Evolutionary conservation across 106 monocot species (phyloP), one percentile per base, ranked within the genome.

Genomic region (Dioscorea dumetorum): DNA sequence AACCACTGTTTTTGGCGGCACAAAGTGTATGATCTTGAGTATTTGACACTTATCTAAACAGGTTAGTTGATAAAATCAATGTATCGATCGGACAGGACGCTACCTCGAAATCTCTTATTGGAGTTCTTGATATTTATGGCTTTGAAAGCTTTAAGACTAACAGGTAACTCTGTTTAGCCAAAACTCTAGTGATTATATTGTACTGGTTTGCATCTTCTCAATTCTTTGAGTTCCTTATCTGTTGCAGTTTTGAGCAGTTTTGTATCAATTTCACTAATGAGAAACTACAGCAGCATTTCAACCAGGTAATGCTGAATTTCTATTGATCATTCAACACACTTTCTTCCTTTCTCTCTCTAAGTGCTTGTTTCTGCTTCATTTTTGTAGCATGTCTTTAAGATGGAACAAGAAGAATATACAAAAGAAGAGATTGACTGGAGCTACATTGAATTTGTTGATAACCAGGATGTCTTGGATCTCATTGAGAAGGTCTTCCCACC

Each of bases 361-460:
- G 12, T 4, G 23, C 21, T 61, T 22, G 10, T 18, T 61, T 49
- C 22, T 18, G 12, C 51, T 65, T 58, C 23, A 72, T 52, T 62
- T 78, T 58, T 81, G 33, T 82, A 90, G 85, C 90, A 90, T 61
- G 90, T 90, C 58, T 90, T 90, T 73, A 90, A 90, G 73, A 86
- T 90, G 90, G 90, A 90, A 34, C 90, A 90, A 78, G 90, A 90
- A 60, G 90, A 90, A 64, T 97, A 97, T 60, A 92, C 97, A 24
- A 97, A 92, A 78, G 97, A 97, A 71, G 67, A 84, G 58, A 97
- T 97, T 75, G 84, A 97, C 67, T 97, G 97, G 97, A 97, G 97
- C 70, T 97, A 97, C 78, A 97, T 97, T 66, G 97, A 97, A 73
- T 97, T 92, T 80, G 84, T 97, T 71, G 97, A 97, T 78, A 97